Base-by-base conservation (phyloP, 352 stramenopile species). In the Phytopythium sindhum region DNA sequence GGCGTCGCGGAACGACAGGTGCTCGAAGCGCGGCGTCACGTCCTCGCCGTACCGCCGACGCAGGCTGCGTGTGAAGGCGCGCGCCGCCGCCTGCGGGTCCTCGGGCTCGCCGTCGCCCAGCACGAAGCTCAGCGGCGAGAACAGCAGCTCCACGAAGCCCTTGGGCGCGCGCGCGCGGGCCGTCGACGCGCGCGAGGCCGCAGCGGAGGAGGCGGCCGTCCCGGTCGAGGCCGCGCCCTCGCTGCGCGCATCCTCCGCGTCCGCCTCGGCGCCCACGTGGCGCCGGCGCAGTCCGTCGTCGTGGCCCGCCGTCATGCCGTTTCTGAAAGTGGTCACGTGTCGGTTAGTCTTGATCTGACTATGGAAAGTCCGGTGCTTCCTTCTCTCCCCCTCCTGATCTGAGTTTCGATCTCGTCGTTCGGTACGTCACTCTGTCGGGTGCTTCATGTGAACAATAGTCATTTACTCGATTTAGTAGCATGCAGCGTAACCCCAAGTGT, bases 1-100 rank as follows among this genome's bases (percentile, higher is more conserved):
- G 6, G 86, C 84, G 57, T 95, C 86, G 21, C 84, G 79, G 69
- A 95, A 95, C 60, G 86, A 92, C 51, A 79, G 79, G 70, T 89
- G 81, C 72, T 93, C 84, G 54, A 95, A 95, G 45, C 73, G 80
- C 21, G 86, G 86, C 60, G 78, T 88, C 26, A 54, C 50, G 10
- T 73, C 45, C 29, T 82, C 74, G 6, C 81, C 81, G 42, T 91
- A 94, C 44, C 78, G 73, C 29, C 74, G 73, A 12, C 80, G 74
- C 53, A 92, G 60, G 45, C 65, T 73, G 60, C 85, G 75, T 52
- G 74, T 74, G 63, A 92, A 92, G 51, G 75, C 73, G 45, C 79
- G 75, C 44, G 81, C 80, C 19, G 79, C 51, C 28, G 28, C 60
- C 66, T 92, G 83, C 54, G 83, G 83, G 53, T 92, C 81, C 45